Evolutionary conservation across 352 stramenopile species (phyloP), one percentile per base, ranked within the genome.

Genomic region (Phytophthora parvispora): DNA sequence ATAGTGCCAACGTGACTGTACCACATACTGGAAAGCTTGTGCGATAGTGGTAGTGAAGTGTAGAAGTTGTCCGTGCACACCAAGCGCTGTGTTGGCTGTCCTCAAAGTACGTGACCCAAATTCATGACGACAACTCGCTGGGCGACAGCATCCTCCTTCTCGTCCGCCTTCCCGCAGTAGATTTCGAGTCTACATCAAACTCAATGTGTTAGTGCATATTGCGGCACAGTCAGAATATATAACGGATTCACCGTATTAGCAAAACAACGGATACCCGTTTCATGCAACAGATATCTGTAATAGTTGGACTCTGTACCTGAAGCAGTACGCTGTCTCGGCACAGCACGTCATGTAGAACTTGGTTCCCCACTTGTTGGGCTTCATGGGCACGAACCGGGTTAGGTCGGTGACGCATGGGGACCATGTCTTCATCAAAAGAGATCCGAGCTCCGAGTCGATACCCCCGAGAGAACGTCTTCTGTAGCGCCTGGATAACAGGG

Each of bases 1-100:
- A 62, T 38, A 6, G 61, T 72, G 4, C 66, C 58, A 8, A 75
- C 61, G 32, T 72, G 61, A 50, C 50, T 53, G 10, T 48, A 22
- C 0, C 51, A 47, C 34, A 62, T 67, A 4, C 50, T 42, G 2
- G 69, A 42, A 1, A 74, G 31, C 6, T 67, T 72, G 12, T 51
- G 42, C 20, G 64, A 66, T 42, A 42, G 12, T 42, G 34, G 34
- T 1, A 71, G 49, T n/a, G 64, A 72, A 2, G 56, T 62, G 49
- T 71, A 65, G 49, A 60, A 57, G 27, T 70, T 70, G 38, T 64
- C 54, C 4, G 53, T 64, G 9, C 27, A 45, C 10, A 71, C 60
- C 18, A 71, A 22, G 2, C 38, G 38, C 7, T 58, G 49, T 0
- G 48, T 24, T 15, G 27, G n/a, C 38, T 68, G 61, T 5, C 45